Conservation (phyloP, 1,284 basidiomycete species). For the Apiotrichum siamense region DNA sequence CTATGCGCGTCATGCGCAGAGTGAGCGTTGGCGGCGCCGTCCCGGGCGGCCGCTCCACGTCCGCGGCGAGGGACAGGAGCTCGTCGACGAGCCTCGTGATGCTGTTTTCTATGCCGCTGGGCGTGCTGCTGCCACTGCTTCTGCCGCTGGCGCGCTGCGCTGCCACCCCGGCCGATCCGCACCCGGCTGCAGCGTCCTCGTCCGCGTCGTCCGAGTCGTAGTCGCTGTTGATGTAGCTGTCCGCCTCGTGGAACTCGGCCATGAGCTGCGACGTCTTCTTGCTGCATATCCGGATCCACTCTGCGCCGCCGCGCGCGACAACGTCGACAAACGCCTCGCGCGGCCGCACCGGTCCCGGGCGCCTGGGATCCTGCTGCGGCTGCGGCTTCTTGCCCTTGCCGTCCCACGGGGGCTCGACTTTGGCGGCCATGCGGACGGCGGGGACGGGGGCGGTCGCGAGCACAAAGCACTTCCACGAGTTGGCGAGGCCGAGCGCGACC, state of each 20-base stretch:
- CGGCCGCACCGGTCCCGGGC: no score
- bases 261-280: conserved; percentile 64
- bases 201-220: conserved; percentile 17
- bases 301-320: conserved; percentile 62
- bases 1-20: conserved; percentile 62
- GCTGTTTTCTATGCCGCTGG: conserved; percentile 6
- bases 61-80: conserved; percentile 48
- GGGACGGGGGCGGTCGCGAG: conserved; percentile 56
- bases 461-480: conserved; percentile 64
- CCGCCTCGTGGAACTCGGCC: conserved; percentile 70
- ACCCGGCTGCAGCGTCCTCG: conserved; percentile 48
- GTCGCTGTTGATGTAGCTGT: conserved; percentile 60
- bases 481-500: conserved; percentile 35
- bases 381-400: conserved; percentile 4
- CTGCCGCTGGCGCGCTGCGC: no score
- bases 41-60: conserved; percentile 21
- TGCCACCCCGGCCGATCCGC: no score
- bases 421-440: conserved; percentile 48
- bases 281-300: conserved; percentile 74
- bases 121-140: not conserved
- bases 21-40: conserved; percentile 49
- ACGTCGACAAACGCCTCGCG: conserved; percentile 58
- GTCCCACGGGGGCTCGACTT: not conserved
- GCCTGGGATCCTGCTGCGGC: conserved; percentile 3
- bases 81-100: conserved; percentile 28